phyloP scores from a whole-genome alignment of 352 stramenopile species.

The Phytophthora quininea region DNA sequence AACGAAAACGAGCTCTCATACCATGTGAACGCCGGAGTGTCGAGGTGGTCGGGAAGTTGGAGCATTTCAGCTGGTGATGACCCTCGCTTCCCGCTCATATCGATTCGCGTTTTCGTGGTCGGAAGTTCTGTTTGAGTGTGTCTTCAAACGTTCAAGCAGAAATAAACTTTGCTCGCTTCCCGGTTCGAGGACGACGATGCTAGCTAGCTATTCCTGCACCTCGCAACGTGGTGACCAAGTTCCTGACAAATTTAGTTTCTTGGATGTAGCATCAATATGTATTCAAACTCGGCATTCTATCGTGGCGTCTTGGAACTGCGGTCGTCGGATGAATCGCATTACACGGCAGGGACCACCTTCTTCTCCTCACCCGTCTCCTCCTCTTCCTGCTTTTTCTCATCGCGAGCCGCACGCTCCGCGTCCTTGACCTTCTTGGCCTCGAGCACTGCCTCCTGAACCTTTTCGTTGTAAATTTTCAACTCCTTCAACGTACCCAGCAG shows the following conservation, averaged over 20 bases:
- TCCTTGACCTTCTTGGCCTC: conserved; percentile 60
- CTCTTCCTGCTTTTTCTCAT: conserved; percentile 37
- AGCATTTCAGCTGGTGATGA: conserved; percentile 31
- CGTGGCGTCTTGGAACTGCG: neutral
- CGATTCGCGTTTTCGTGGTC: neutral
- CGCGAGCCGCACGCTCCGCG: conserved; percentile 45
- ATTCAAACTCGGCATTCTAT: conserved; percentile 26
- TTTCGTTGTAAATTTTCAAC: conserved; percentile 72
- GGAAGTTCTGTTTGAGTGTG: no score
- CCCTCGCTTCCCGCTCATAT: neutral
- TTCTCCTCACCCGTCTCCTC: conserved; percentile 8
- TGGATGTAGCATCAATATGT: no score
- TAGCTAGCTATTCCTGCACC: conserved; percentile 32
- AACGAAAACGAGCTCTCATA: conserved; percentile 22
- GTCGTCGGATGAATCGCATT: conserved; percentile 10
- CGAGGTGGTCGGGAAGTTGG: conserved; percentile 32
- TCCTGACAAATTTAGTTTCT: conserved; percentile 2
- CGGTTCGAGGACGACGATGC: neutral
- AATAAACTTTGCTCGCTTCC: conserved; percentile 23
- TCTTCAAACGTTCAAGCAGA: conserved; percentile 7
- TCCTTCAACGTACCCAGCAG: conserved; percentile 87
- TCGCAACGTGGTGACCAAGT: neutral
- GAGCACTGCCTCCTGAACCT: conserved; percentile 47
- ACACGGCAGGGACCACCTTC: conserved; percentile 14
- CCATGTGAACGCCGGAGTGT: conserved; percentile 77